phyloP scores from a whole-genome alignment of 257 asterid genomes.

The Pogostemon cablin region DNA sequence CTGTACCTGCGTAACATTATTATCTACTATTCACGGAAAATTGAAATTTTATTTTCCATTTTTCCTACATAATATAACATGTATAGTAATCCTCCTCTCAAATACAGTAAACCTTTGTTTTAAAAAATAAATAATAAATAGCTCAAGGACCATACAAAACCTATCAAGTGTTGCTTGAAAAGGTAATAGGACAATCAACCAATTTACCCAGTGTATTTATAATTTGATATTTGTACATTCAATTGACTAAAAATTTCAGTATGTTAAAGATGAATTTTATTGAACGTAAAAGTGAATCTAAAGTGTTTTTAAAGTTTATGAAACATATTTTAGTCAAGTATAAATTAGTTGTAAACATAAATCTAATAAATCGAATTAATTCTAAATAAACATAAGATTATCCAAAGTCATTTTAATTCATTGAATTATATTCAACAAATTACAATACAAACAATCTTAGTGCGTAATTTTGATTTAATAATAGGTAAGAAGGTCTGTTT shows the following conservation, averaged over 20 bases:
- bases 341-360: neutral
- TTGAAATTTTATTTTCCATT: too few relatives aligned
- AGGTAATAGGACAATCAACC: neutral
- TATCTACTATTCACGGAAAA: too few relatives aligned
- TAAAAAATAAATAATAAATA: neutral
- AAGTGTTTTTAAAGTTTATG: neutral
- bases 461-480: neutral
- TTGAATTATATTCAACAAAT: conserved; percentile 9
- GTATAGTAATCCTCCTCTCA: too few relatives aligned
- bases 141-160: neutral
- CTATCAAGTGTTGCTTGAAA: neutral
- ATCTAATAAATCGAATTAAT: neutral
- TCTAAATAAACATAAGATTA: neutral
- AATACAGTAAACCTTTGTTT: too few relatives aligned
- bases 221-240: neutral
- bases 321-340: neutral
- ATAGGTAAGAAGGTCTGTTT: neutral
- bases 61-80: too few relatives aligned
- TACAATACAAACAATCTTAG: neutral
- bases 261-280: neutral
- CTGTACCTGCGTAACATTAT: too few relatives aligned
- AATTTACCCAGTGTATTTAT: neutral
- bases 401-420: neutral
- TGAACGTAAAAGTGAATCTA: neutral
- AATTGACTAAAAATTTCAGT: neutral